Percentiles rank a stretch among this genome's conserved stretches.
phyloP scores from a whole-genome alignment of 208 protist species.

The Strigomonas culicis region DNA sequence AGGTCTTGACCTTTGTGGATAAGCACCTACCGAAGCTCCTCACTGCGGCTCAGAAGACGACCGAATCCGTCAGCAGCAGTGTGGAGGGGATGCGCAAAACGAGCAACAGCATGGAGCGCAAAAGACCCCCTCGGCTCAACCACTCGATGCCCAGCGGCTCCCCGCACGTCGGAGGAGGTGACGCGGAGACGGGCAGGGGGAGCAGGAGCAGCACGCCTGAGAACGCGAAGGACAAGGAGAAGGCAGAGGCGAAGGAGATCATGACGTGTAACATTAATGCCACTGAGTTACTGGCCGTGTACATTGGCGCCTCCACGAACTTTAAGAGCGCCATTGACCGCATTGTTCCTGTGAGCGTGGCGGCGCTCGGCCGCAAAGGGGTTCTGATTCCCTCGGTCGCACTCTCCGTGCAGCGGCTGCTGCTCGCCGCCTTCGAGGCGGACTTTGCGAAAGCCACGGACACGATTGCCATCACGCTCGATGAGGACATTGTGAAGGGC shows the following conservation, averaged over 20 bases:
- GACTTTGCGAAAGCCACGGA: constrained; percentile 43
- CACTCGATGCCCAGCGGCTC: too few species aligned
- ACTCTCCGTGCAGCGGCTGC: constrained; percentile 44
- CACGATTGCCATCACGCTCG: constrained; percentile 36
- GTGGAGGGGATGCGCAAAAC: too few species aligned
- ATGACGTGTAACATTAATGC: constrained; percentile 8
- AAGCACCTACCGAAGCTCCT: constrained; percentile 24
- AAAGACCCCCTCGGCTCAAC: too few species aligned
- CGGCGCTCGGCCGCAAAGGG: constrained; percentile 10
- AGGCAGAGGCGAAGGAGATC: constrained; percentile 1
- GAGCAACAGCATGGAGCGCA: too few species aligned
- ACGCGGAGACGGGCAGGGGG: not conserved
- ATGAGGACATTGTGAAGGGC: constrained; percentile 28
- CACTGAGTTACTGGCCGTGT: constrained; percentile 33
- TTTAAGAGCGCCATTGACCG: constrained; percentile 9
- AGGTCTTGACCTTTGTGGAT: constrained; percentile 31
- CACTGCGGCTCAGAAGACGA: constrained; percentile 6
- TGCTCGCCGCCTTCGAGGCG: constrained; percentile 58
- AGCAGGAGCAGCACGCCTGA: not conserved
- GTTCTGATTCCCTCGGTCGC: constrained; percentile 23
- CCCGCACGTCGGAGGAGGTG: not conserved
- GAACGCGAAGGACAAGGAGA: not conserved
- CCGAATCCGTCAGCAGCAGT: not conserved
- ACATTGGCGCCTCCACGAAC: constrained; percentile 15
- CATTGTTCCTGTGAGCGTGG: constrained; percentile 20